These are phyloP conservation scores for Pseudopithomyces chartarum DNA, from an alignment of 2,329 filamentous ascomycete genomes.

Conservation along the genomic window DNA sequence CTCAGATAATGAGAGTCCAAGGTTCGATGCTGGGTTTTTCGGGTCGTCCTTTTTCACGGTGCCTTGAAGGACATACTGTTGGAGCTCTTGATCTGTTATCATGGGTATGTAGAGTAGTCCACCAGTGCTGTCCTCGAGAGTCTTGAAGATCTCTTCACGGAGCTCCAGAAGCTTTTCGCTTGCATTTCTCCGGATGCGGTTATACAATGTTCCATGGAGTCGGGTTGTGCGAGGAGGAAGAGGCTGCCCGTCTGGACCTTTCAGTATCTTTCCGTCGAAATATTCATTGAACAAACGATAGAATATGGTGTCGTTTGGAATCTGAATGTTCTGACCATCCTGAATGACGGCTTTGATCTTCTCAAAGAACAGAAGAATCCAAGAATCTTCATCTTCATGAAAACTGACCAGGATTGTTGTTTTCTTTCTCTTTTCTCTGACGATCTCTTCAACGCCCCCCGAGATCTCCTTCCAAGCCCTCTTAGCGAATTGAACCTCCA, in stretches of 20 bases:
- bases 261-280: conserved; percentile 11
- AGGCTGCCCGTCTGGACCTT: conserved; percentile 1
- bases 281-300: conserved; percentile 11
- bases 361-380: conserved; percentile 16
- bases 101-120: conserved; percentile 12
- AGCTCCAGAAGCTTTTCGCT: background rate
- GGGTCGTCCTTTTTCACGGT: conserved; percentile 9
- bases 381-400: conserved; percentile 16
- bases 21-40: background rate
- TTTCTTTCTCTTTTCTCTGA: conserved; percentile 8
- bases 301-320: background rate
- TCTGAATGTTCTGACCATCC: conserved; percentile 6
- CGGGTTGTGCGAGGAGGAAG: background rate
- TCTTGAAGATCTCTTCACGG: background rate
- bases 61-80: conserved; percentile 3
- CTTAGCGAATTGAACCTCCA: no score
- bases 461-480: background rate
- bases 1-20: background rate
- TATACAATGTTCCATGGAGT: background rate
- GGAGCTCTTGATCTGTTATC: conserved; percentile 14
- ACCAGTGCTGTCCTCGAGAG: background rate
- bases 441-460: background rate
- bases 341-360: conserved; percentile 14
- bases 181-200: background rate
- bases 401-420: background rate